Evolutionary conservation across 148 eudicot species (phyloP).

Genomic region (Silene latifolia): DNA sequence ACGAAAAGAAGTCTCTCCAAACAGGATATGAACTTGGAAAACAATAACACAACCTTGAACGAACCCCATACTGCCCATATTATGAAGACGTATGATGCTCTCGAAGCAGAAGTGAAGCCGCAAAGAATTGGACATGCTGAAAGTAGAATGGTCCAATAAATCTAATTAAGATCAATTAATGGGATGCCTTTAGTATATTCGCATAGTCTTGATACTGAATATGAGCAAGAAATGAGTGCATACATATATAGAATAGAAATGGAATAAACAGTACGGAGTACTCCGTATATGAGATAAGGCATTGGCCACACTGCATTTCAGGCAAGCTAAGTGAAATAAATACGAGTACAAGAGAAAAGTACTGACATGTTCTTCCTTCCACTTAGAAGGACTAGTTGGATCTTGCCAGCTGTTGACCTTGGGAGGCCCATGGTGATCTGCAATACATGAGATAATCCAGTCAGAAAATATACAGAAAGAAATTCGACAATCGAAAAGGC

Average conservation of each 20-base stretch:
- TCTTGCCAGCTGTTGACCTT: conserved; percentile 67
- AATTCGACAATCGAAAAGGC: too few relatives aligned
- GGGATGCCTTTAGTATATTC: not conserved
- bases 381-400: too few relatives aligned
- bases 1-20: not conserved
- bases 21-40: not conserved
- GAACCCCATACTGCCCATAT: not conserved
- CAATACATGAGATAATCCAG: conserved; percentile 19
- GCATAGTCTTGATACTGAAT: not conserved
- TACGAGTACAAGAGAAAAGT: too few relatives aligned
- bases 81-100: not conserved
- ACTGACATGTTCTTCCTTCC: too few relatives aligned
- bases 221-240: not conserved
- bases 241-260: not conserved
- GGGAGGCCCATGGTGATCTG: conserved; percentile 73
- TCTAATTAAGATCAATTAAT: not conserved
- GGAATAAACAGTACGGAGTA: too few relatives aligned
- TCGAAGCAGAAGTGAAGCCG: not conserved
- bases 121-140: not conserved
- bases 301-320: not conserved
- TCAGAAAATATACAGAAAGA: not conserved
- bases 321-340: not conserved
- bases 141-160: not conserved
- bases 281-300: too few relatives aligned
- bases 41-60: too few relatives aligned